Conservation (phyloP, 495 filamentous ascomycete species). For the Annulohypoxylon bovei region DNA sequence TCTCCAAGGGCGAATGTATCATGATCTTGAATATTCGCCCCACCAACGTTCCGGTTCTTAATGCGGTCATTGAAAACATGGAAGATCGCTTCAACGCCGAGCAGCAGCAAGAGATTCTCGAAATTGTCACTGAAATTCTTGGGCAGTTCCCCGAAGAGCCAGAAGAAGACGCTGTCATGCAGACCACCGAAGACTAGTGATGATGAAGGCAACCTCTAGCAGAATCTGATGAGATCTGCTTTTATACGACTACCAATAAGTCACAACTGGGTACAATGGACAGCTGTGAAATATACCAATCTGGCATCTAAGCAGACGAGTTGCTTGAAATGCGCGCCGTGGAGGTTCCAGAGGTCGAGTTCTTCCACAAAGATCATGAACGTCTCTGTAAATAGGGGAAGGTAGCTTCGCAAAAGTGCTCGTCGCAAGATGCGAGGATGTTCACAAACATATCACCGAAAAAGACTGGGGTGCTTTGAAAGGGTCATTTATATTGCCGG, state of each 20-base stretch:
- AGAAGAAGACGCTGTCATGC: slow-evolving; percentile 42
- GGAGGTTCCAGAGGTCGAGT: neutral
- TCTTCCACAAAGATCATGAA: too few relatives aligned
- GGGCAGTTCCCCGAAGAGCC: slow-evolving; percentile 48
- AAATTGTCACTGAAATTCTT: slow-evolving; percentile 54
- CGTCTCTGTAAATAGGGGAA: too few relatives aligned
- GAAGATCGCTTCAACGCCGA: slow-evolving; percentile 55
- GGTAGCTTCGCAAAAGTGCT: too few relatives aligned
- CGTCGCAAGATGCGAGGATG: neutral
- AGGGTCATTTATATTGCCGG: neutral
- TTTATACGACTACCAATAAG: neutral
- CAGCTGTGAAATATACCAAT: neutral
- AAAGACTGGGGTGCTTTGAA: neutral
- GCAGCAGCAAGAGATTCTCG: slow-evolving; percentile 54
- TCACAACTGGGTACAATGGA: neutral
- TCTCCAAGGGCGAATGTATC: slow-evolving; percentile 58
- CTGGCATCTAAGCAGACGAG: neutral
- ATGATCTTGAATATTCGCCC: slow-evolving; percentile 59
- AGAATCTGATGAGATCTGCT: neutral
- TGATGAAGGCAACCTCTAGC: slow-evolving; percentile 7
- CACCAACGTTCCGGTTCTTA: slow-evolving; percentile 47
- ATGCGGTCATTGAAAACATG: slow-evolving; percentile 57
- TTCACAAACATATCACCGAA: neutral
- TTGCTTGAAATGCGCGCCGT: neutral
- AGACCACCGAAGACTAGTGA: slow-evolving; percentile 46